Base-by-base conservation (phyloP, 805 yeast genomes). In the Wickerhamiella spandovensis region DNA sequence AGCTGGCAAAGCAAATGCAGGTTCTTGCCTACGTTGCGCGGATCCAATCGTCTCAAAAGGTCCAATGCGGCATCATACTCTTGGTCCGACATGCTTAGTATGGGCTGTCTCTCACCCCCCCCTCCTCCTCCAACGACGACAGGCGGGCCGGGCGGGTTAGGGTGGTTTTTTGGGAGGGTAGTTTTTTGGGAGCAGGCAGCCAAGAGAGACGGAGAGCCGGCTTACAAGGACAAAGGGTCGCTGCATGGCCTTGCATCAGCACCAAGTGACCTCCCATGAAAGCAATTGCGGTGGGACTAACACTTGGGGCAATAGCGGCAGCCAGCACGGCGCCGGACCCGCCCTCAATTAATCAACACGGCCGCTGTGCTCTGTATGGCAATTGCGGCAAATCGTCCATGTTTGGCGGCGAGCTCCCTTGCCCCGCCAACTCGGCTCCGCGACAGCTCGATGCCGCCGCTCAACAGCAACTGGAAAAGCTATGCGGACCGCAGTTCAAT, bases 341-440 rank as follows among this genome's bases (percentile, higher is more conserved):
- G 6, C 18, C 20, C 4, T 2, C 18, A n/a, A 20, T 4, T 7
- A 3, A 18, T 9, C 7, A 3, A 7, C 20, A 8, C 20, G 39
- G 39, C 39, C 39, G 20, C 39, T 66, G 69, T 57, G 59, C 61
- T 21, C 50, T 65, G 48, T 59, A 59, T 44, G 69, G 68, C 28
- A 56, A 60, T 24, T 87, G 97, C 63, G 97, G 97, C 7, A 83
- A 84, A 64, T 78, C 76, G 57, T 74, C 87, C 3, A 63, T 83
- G 6, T 88, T 89, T 65, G 97, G 96, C 0, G 66, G 77, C 5
- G 79, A 77, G 41, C 67, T 90, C 35, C 97, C 97, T 0, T 85
- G 95, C 62, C 82, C 87, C 0, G 75, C 74, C 23, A 73, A 75
- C 53, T 67, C 68, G 0, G 63, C 64, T 18, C 81, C 89, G 0